A percentile compares a stretch with the other conserved stretches of the same genome.
Conservation (phyloP, 2,329 filamentous ascomycete genomes). For the Cytospora schulzeri region DNA sequence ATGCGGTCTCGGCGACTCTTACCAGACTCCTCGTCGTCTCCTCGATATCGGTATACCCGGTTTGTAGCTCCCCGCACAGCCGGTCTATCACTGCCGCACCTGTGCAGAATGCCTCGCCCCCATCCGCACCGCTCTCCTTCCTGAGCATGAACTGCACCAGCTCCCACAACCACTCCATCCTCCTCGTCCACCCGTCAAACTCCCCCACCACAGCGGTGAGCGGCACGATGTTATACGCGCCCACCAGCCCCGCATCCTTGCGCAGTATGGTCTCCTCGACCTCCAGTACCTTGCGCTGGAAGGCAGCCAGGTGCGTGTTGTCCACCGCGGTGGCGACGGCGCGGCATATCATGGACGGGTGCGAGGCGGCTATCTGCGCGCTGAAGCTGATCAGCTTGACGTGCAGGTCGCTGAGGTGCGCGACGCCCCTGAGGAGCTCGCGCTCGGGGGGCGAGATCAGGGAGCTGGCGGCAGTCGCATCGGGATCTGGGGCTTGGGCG, state of each 20-base stretch:
- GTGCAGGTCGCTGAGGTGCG: constrained; percentile 77
- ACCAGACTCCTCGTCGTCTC: constrained; percentile 72
- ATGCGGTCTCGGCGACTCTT: constrained; percentile 81
- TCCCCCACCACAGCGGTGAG: constrained; percentile 81
- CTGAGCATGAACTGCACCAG: constrained; percentile 68
- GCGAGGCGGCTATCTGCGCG: constrained; percentile 66
- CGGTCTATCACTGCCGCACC: constrained; percentile 78
- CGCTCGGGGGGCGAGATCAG: constrained; percentile 76
- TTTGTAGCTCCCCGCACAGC: constrained; percentile 75
- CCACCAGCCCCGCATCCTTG: constrained; percentile 77
- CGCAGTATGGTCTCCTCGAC: constrained; percentile 79
- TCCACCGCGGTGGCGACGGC: constrained; percentile 80
- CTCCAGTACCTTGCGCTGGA: constrained; percentile 81
- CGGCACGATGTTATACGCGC: constrained; percentile 91
- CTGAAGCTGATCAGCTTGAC: constrained; percentile 69
- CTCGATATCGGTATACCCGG: constrained; percentile 86
- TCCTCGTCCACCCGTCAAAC: constrained; percentile 83
- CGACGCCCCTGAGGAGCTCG: constrained; percentile 76
- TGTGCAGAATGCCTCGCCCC: constrained; percentile 48
- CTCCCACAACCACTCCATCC: constrained; percentile 84
- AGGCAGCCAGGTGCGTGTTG: constrained; percentile 73
- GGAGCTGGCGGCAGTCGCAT: constrained; percentile 43
- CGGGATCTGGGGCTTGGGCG: constrained; percentile 48
- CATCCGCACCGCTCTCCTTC: constrained; percentile 32
- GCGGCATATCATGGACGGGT: constrained; percentile 81